Evolutionary conservation across 345 rosid genomes (phyloP), one percentile per base, ranked within the genome.

Genomic region (Populus alba): DNA sequence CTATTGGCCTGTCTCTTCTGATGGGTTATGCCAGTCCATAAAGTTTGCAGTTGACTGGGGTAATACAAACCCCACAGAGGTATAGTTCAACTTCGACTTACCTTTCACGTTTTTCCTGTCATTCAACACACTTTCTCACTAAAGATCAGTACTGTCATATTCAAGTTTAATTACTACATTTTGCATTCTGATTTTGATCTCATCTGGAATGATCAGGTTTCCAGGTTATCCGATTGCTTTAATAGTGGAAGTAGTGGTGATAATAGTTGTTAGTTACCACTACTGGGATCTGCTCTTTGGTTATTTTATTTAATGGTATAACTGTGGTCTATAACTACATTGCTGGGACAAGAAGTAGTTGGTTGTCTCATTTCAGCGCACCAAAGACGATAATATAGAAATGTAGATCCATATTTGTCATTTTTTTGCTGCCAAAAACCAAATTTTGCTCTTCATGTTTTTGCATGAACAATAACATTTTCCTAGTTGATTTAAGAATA

Each of bases 31-130:
- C 75, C 84, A 3, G 29, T 89, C 94, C 66, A 84, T 95, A 83
- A 95, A 89, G 87, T 78, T 76, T 67, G 97, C 92, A 47, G 98
- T 95, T 37, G 92, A 92, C 51, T 93, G 98, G 98, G 99, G 98
- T 23, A 95, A 93, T 69, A 78, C 85, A 61, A 75, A 92, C 86
- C 92, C 92, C 7, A 57, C 83, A 13, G 79, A 93, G 88, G 98
- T 95, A 87, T 39, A 17, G 43, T 33, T 22, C 47, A 17, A 68
- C 45, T 39, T 53, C 37, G 20, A 71, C 66, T 45, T 55, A 6
- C 62, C 45, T 27, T 72, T 10, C 31, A 16, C 7, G 20, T 43
- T 71, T 53, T 57, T 47, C 59, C 38, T 16, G 33, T 74, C 55
- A 33, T 37, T 49, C 29, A 51, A n/a, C 38, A 55, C 11, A 20